phyloP scores from a whole-genome alignment of 768 basidiomycete genomes.

The Podaxis sp. region DNA sequence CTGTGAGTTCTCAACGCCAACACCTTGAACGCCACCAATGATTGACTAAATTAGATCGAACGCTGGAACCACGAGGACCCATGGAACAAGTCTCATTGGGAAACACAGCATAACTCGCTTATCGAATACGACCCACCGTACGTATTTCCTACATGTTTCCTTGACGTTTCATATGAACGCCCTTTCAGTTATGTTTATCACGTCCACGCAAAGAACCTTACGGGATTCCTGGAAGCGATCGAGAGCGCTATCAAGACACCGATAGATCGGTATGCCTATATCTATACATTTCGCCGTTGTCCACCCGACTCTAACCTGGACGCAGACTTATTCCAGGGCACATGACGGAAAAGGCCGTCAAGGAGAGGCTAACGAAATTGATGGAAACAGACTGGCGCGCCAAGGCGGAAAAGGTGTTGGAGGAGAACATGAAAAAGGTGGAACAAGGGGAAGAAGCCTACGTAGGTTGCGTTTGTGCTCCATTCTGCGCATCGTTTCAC shows the following conservation, averaged over 20 bases:
- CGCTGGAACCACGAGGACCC: constrained; percentile 29
- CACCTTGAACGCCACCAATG: background rate
- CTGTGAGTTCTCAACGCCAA: constrained; percentile 20
- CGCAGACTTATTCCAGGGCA: constrained; percentile 28
- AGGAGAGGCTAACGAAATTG: constrained; percentile 24
- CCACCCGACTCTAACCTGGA: background rate
- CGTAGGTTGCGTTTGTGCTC: constrained; percentile 1
- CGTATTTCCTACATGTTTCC: constrained; percentile 1
- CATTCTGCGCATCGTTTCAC: background rate
- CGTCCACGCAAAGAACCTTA: constrained; percentile 27
- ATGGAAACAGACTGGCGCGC: constrained; percentile 32
- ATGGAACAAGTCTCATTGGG: constrained; percentile 26
- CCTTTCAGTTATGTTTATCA: constrained; percentile 31
- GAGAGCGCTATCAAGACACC: constrained; percentile 25
- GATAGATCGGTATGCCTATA: constrained; percentile 26
- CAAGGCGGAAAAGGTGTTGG: constrained; percentile 23
- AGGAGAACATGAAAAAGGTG: constrained; percentile 17
- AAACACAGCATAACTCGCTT: constrained; percentile 31
- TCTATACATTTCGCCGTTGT: background rate
- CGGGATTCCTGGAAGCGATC: constrained; percentile 29
- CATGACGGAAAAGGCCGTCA: constrained; percentile 29
- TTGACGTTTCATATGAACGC: background rate
- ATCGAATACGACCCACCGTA: constrained; percentile 29
- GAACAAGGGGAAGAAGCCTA: constrained; percentile 19
- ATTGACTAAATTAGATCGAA: constrained; percentile 17